A percentile compares a stretch with the other conserved stretches of the same genome.
Evolutionary conservation across 306 rosid genomes (phyloP).

Genomic region (Rosa persica): DNA sequence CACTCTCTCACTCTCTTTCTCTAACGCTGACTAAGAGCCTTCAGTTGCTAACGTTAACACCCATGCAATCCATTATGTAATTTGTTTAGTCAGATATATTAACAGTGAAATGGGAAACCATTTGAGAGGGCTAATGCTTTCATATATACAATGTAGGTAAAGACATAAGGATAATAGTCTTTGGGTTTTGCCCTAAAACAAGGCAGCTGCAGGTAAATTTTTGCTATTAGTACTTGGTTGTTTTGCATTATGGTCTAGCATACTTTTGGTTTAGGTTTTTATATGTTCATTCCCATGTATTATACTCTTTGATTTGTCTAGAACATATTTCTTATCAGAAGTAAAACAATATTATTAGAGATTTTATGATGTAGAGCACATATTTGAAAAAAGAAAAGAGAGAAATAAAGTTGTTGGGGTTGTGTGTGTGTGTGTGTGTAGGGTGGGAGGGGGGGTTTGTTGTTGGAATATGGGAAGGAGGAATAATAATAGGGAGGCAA

Average conservation of each 20-base stretch:
- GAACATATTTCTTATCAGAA: background rate
- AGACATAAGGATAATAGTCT: conserved; percentile 92
- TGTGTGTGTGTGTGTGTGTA: too few species aligned
- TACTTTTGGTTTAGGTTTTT: background rate
- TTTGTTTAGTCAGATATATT: background rate
- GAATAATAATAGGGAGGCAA: background rate
- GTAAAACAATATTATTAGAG: background rate
- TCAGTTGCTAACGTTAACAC: too few species aligned
- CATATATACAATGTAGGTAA: conserved; percentile 62
- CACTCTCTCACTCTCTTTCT: too few species aligned
- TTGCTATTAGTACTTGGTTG: conserved; percentile 13
- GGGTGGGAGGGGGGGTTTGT: too few species aligned
- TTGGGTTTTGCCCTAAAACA: conserved; percentile 86
- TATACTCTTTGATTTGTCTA: background rate
- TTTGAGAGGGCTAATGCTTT: conserved; percentile 28
- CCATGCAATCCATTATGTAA: background rate
- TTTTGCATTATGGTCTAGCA: background rate
- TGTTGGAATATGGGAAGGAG: background rate
- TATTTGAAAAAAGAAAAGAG: background rate
- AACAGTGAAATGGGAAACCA: background rate
- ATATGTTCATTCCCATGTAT: background rate
- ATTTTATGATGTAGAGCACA: too few species aligned
- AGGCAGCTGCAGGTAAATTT: conserved; percentile 85
- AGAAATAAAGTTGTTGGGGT: background rate
- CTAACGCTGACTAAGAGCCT: too few species aligned